Evolutionary conservation across 257 asterid genomes (phyloP).

Genomic region (Henckelia pumila): DNA sequence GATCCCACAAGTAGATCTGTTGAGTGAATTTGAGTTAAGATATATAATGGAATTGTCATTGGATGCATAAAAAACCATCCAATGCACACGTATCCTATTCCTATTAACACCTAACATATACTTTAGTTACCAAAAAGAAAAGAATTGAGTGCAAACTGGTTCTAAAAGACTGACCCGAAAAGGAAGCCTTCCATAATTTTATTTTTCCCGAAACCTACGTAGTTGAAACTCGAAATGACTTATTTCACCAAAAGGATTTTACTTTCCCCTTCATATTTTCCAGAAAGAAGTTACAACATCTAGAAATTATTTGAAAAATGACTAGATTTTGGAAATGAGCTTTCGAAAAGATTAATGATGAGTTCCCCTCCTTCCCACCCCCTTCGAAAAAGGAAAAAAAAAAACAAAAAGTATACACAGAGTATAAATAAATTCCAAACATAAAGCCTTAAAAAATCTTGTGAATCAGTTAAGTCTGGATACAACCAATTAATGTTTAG

Average conservation of each 20-base stretch:
- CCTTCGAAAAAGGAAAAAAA: too few relatives aligned
- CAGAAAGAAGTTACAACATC: neutral
- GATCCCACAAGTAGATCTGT: slow-evolving; percentile 88
- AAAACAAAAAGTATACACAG: neutral
- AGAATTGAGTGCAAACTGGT: neutral
- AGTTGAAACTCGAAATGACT: neutral
- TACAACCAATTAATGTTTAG: neutral
- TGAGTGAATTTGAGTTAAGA: slow-evolving; percentile 29
- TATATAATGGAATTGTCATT: slow-evolving; percentile 23
- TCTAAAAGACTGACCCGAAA: neutral
- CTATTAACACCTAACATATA: slow-evolving; percentile 4
- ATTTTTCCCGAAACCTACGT: neutral
- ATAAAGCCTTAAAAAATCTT: neutral
- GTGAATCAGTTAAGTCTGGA: neutral
- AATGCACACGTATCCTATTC: neutral
- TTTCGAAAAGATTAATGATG: neutral
- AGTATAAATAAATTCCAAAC: slow-evolving; percentile 1
- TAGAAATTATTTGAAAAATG: slow-evolving; percentile 14
- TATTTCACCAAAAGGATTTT: slow-evolving; percentile 3
- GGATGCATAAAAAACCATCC: slow-evolving; percentile 9
- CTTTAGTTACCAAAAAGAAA: neutral
- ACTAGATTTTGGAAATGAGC: neutral
- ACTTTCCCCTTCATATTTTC: neutral
- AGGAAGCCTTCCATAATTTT: neutral
- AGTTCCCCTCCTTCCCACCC: neutral